Evolutionary conservation across 257 asterid genomes (phyloP).

Genomic region (Henckelia pumila): DNA sequence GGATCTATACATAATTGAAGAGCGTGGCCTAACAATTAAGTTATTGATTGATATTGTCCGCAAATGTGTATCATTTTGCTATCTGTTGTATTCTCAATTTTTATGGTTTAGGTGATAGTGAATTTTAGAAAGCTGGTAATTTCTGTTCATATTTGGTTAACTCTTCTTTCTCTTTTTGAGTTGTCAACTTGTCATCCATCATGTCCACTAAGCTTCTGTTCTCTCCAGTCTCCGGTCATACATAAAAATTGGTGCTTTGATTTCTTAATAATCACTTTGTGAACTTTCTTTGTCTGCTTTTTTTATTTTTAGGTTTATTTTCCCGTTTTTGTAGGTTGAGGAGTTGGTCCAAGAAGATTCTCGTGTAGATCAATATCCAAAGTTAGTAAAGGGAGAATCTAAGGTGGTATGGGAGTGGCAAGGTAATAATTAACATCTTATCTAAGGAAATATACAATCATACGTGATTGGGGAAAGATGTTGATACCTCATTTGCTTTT

Average conservation of each 20-base stretch:
- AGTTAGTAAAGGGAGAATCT: constrained; percentile 79
- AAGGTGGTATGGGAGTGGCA: constrained; percentile 99
- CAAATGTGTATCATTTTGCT: background rate
- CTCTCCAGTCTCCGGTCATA: constrained; percentile 7
- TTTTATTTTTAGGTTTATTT: constrained; percentile 20
- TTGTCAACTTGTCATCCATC: too few species aligned
- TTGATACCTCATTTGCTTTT: too few species aligned
- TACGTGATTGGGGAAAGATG: background rate
- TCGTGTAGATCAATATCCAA: constrained; percentile 81
- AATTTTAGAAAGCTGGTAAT: constrained; percentile 12
- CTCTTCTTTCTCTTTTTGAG: background rate
- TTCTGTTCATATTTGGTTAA: background rate
- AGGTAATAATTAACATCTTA: constrained; percentile 45
- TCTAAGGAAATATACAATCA: constrained; percentile 1
- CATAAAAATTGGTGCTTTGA: background rate
- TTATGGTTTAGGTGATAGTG: constrained; percentile 11
- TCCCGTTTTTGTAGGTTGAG: constrained; percentile 53
- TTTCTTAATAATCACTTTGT: background rate
- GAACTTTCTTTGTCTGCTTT: constrained; percentile 5
- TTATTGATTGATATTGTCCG: background rate
- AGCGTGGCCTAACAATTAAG: background rate
- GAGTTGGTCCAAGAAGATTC: constrained; percentile 86
- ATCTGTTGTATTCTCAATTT: background rate
- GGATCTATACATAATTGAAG: background rate
- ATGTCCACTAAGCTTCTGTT: constrained; percentile 16